Evolutionary conservation across 1,139 yeast species (phyloP).

Genomic region (Magnusiomyces ingens): DNA sequence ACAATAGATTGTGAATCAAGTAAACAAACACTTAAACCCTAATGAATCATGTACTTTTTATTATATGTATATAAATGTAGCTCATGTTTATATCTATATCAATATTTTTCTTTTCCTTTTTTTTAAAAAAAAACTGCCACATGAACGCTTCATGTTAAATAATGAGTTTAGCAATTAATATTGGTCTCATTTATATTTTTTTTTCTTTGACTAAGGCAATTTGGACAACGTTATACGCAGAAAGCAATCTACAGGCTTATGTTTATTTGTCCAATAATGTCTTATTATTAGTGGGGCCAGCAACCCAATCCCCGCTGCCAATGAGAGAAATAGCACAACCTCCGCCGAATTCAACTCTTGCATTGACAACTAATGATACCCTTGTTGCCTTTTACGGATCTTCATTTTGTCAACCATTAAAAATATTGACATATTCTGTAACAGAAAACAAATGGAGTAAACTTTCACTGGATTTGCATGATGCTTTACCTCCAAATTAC

Average conservation of each 20-base stretch:
- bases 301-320: conserved; percentile 13
- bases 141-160: too few relatives aligned
- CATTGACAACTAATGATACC: conserved; percentile 11
- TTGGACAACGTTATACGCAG: conserved; percentile 20
- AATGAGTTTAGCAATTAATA: neutral
- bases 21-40: too few relatives aligned
- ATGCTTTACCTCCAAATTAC: conserved; percentile 15
- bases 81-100: too few relatives aligned
- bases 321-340: conserved; percentile 17
- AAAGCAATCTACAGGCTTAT: conserved; percentile 16
- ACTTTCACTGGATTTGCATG: conserved; percentile 11
- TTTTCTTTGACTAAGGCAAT: conserved; percentile 10
- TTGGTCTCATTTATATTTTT: neutral
- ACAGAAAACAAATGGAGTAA: conserved; percentile 19
- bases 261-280: conserved; percentile 17
- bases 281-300: conserved; percentile 11
- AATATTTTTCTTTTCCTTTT: too few relatives aligned
- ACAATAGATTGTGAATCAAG: too few relatives aligned
- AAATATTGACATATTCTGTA: conserved; percentile 18
- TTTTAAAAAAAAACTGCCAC: too few relatives aligned
- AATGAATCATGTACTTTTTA: too few relatives aligned
- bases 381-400: conserved; percentile 19
- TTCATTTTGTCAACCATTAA: conserved; percentile 16
- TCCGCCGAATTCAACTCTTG: conserved; percentile 20
- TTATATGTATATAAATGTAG: too few relatives aligned